phyloP scores from a whole-genome alignment of 106 monocot species.

The Phalaenopsis aphrodite region DNA sequence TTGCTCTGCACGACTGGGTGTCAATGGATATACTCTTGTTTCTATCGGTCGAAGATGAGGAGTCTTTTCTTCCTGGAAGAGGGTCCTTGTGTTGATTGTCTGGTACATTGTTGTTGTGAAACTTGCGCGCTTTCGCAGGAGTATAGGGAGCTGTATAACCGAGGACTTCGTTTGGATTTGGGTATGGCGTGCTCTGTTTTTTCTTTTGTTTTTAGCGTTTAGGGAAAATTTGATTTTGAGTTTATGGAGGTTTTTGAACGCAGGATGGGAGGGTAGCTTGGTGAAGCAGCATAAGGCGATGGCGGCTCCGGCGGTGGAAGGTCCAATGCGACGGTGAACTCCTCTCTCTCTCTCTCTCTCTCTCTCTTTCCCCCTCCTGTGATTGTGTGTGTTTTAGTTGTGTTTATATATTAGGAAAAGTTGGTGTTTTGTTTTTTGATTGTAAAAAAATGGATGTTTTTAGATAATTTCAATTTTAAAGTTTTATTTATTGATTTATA shows the following conservation, averaged over 20 bases:
- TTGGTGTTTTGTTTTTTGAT: too few relatives aligned
- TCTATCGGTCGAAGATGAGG: constrained; percentile 50
- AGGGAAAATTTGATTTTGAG: neutral
- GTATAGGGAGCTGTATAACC: constrained; percentile 51
- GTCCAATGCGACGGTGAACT: constrained; percentile 1
- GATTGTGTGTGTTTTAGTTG: neutral
- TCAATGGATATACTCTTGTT: constrained; percentile 52
- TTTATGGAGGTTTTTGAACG: neutral
- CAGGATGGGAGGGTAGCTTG: constrained; percentile 8
- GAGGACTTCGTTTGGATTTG: constrained; percentile 34
- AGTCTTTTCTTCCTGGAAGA: constrained; percentile 29
- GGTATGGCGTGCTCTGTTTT: constrained; percentile 13
- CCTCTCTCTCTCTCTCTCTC: neutral
- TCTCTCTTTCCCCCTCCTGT: too few relatives aligned
- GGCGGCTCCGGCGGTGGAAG: constrained; percentile 1
- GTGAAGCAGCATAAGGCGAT: neutral
- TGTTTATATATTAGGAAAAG: neutral
- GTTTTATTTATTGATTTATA: too few relatives aligned
- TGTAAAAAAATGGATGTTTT: too few relatives aligned
- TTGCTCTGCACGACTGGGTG: constrained; percentile 25
- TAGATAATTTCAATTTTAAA: too few relatives aligned
- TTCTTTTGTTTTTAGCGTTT: neutral
- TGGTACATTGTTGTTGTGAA: constrained; percentile 60
- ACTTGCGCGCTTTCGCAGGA: constrained; percentile 50
- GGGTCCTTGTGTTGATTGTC: constrained; percentile 32